Conservation (phyloP, 306 rosid genomes). For the Gynostemma pentaphyllum region DNA sequence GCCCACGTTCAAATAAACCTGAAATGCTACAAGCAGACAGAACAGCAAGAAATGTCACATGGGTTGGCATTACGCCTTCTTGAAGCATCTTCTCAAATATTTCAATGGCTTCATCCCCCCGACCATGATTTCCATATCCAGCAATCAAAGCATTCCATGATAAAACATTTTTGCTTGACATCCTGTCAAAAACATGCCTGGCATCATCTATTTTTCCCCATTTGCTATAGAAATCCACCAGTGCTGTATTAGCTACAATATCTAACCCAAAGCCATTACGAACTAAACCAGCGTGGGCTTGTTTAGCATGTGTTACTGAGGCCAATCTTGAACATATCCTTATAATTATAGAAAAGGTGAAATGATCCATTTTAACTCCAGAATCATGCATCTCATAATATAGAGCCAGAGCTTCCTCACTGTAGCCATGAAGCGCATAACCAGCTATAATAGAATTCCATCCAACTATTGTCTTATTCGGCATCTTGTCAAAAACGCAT, state of each 20-base stretch:
- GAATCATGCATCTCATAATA: constrained; percentile 55
- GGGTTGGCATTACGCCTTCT: constrained; percentile 57
- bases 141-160: constrained; percentile 85
- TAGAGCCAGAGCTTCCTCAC: constrained; percentile 63
- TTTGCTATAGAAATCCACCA: constrained; percentile 84
- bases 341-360: constrained; percentile 62
- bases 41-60: constrained; percentile 76
- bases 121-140: constrained; percentile 81
- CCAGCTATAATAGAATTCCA: constrained; percentile 88
- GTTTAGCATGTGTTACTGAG: constrained; percentile 65
- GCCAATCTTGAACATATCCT: constrained; percentile 76
- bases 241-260: constrained; percentile 63
- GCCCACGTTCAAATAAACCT: constrained; percentile 58
- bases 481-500: constrained; percentile 64
- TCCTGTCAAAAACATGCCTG: constrained; percentile 54
- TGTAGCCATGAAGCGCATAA: constrained; percentile 75
- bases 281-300: constrained; percentile 77
- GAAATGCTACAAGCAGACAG: constrained; percentile 80
- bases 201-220: constrained; percentile 90
- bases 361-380: constrained; percentile 61
- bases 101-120: constrained; percentile 57
- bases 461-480: constrained; percentile 58
- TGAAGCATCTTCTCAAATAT: constrained; percentile 68
- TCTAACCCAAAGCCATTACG: constrained; percentile 70
- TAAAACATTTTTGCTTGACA: constrained; percentile 53